A percentile compares a stretch with the other conserved stretches of the same genome.
These are phyloP conservation scores for Omphalea diandra DNA, from an alignment of 441 rosid species.

Conservation along the genomic window DNA sequence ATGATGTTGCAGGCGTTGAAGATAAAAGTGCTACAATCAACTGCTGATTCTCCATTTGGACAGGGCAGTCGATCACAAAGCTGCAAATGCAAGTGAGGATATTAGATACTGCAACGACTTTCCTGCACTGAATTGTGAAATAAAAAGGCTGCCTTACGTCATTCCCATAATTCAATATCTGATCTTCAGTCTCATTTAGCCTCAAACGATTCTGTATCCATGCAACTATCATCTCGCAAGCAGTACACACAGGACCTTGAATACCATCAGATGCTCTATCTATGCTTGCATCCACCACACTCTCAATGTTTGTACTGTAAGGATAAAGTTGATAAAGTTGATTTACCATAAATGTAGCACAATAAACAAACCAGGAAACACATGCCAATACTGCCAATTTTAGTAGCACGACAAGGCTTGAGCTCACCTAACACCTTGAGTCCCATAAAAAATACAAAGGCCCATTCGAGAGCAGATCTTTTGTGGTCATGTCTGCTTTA, in stretches of 20 bases:
- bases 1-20: slow-evolving; percentile 63
- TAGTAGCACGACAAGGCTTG: slow-evolving; percentile 6
- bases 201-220: slow-evolving; percentile 71
- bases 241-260: slow-evolving; percentile 54
- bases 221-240: slow-evolving; percentile 74
- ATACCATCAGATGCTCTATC: slow-evolving; percentile 33
- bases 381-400: background rate
- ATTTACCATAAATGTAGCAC: slow-evolving; percentile 7
- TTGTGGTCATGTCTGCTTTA: slow-evolving; percentile 48
- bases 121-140: background rate
- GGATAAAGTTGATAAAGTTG: slow-evolving; percentile 13
- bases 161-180: slow-evolving; percentile 52
- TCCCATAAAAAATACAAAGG: slow-evolving; percentile 62
- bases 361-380: background rate
- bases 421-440: slow-evolving; percentile 55
- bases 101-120: slow-evolving; percentile 23
- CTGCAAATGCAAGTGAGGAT: slow-evolving; percentile 31
- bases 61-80: slow-evolving; percentile 75
- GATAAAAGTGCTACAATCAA: slow-evolving; percentile 60
- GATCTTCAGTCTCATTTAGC: slow-evolving; percentile 61
- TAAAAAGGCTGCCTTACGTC: slow-evolving; percentile 33
- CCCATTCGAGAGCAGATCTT: slow-evolving; percentile 72
- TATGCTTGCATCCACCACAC: slow-evolving; percentile 47
- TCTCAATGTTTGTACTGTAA: slow-evolving; percentile 66
- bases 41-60: slow-evolving; percentile 79